Percentiles rank a stretch among this genome's conserved stretches.
Conservation (phyloP, 257 asterid species). For the Nicotiana attenuata region DNA sequence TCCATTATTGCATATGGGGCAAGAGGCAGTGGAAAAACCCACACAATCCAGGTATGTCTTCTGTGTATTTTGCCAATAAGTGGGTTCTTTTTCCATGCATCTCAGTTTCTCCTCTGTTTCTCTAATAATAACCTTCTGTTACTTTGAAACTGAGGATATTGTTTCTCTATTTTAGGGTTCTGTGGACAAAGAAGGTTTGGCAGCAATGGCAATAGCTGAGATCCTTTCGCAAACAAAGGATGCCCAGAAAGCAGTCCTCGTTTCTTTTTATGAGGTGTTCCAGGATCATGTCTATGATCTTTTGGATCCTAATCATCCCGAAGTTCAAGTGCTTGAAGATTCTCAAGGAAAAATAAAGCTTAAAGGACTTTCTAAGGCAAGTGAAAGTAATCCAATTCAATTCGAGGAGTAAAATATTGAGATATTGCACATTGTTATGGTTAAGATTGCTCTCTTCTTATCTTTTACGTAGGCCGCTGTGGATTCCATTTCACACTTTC, state of each 20-base stretch:
- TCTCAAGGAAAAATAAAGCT: slow-evolving; percentile 64
- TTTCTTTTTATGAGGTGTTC: slow-evolving; percentile 60
- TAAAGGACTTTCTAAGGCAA: slow-evolving; percentile 77
- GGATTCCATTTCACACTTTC: slow-evolving; percentile 47
- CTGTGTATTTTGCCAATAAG: background rate
- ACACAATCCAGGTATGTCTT: slow-evolving; percentile 47
- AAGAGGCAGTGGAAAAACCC: slow-evolving; percentile 83
- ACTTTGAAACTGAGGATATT: background rate
- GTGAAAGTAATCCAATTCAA: slow-evolving; percentile 1
- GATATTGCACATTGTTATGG: background rate
- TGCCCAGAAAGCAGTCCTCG: slow-evolving; percentile 31
- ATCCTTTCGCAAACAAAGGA: slow-evolving; percentile 51
- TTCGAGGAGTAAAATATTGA: background rate
- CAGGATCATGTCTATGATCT: slow-evolving; percentile 69
- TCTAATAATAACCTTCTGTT: background rate
- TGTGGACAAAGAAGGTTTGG: slow-evolving; percentile 62
- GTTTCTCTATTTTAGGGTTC: slow-evolving; percentile 44
- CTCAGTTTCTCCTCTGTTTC: background rate
- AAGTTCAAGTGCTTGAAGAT: slow-evolving; percentile 62
- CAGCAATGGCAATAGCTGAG: slow-evolving; percentile 56
- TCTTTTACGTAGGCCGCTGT: slow-evolving; percentile 43
- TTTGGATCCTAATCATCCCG: slow-evolving; percentile 45
- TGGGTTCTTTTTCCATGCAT: background rate
- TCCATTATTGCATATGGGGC: slow-evolving; percentile 80
- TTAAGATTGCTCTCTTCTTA: slow-evolving; percentile 12